phyloP scores from a whole-genome alignment of 1,284 basidiomycete genomes.

The Peniophora sp. region DNA sequence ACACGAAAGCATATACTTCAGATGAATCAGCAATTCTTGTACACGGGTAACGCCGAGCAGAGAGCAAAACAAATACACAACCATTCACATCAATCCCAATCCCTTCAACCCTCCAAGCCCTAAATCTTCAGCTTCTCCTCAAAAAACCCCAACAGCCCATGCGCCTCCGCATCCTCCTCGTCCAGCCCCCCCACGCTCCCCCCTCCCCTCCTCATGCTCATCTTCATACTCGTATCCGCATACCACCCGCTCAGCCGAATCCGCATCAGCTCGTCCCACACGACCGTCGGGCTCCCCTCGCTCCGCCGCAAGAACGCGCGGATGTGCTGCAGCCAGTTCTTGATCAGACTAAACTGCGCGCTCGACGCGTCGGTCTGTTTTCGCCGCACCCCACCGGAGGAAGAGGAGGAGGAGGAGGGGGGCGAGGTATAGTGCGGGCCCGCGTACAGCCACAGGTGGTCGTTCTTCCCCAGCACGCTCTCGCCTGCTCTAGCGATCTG shows the following conservation, averaged over 20 bases:
- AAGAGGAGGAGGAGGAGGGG: background rate
- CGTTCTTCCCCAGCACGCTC: slow-evolving; percentile 2
- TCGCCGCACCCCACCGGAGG: background rate
- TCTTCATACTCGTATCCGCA: slow-evolving; percentile 4
- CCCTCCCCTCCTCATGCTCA: background rate
- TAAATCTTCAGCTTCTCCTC: slow-evolving; percentile 12
- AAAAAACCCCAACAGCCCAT: slow-evolving; percentile 13
- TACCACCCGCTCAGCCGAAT: slow-evolving; percentile 18
- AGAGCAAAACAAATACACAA: background rate
- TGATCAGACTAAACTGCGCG: slow-evolving; percentile 42
- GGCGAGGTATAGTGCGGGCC: background rate
- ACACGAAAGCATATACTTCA: too few relatives aligned
- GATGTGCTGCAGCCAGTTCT: slow-evolving; percentile 49
- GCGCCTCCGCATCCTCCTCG: slow-evolving; percentile 3
- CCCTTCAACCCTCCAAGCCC: background rate
- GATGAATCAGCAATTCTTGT: too few relatives aligned
- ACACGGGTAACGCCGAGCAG: background rate
- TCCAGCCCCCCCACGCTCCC: background rate
- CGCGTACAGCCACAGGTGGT: background rate
- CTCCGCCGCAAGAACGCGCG: slow-evolving; percentile 37
- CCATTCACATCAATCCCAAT: background rate
- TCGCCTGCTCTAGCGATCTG: slow-evolving; percentile 30
- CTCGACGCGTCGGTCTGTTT: background rate
- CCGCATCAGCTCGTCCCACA: slow-evolving; percentile 52
- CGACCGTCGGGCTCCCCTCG: slow-evolving; percentile 37